phyloP scores from a whole-genome alignment of 1,284 basidiomycete species.

The Blastosporella zonata region DNA sequence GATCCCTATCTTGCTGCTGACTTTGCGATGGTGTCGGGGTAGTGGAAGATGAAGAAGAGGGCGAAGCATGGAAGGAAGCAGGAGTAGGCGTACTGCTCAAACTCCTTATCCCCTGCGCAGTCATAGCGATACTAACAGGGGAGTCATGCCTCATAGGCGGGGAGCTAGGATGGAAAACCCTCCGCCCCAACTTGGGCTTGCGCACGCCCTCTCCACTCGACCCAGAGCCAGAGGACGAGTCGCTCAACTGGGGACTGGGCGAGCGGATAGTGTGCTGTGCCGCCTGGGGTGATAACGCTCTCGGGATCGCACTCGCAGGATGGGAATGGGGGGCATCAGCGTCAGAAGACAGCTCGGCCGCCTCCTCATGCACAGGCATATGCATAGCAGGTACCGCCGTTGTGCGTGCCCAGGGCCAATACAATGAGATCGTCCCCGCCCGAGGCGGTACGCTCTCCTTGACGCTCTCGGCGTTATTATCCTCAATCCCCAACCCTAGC shows the following conservation, averaged over 20 bases:
- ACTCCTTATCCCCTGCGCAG: not conserved
- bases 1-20: no score
- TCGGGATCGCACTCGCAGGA: not conserved
- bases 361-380: no score
- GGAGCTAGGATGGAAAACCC: not conserved
- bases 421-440: slow-evolving; percentile 6
- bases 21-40: no score
- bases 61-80: no score
- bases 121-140: no score
- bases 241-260: not conserved
- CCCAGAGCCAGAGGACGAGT: not conserved
- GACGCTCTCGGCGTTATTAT: not conserved
- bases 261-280: not conserved
- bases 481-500: not conserved
- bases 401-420: slow-evolving; percentile 18
- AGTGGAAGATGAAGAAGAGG: no score
- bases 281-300: not conserved
- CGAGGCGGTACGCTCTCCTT: not conserved
- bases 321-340: not conserved
- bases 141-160: not conserved
- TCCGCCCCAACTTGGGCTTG: not conserved
- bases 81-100: not conserved
- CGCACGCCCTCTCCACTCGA: no score
- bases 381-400: not conserved
- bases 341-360: not conserved